Base-by-base conservation (phyloP, 805 yeast species). In the Candida ovalis region DNA sequence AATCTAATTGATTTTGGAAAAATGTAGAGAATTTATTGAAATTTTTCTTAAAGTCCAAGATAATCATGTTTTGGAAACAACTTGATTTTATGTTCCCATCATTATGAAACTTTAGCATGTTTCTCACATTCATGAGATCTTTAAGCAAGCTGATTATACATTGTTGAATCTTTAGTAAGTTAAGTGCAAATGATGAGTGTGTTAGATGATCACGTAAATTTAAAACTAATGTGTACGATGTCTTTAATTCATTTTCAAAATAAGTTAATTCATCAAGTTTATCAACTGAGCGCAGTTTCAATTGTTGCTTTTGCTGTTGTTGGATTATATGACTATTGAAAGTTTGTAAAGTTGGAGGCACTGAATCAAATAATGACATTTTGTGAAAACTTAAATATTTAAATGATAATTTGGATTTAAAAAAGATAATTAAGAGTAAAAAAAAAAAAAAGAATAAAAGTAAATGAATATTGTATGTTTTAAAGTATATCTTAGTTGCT, bases 31-130 rank as follows among this genome's bases (percentile, higher is more conserved):
- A 19, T 13, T 42, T 30, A 1, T 42, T 17, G 28, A 47, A 43
- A 8, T 19, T 27, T 6, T 35, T 24, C 17, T 50, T 24, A 35
- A 53, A 48, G 7, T 32, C 42, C n/a, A 32, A 8, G 2, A 49
- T 32, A 33, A 56, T 40, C 6, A 52, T 50, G 40, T 43, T 52
- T 43, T 41, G 48, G 46, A 53, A 56, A 43, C 60, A 56, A 35
- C 46, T 44, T 12, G 50, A 37, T 6, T 55, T 46, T 25, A 56
- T 47, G 23, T 52, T 44, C 15, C 47, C 49, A 13, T 46, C 51
- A 4, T 35, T 50, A 7, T 48, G 30, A 39, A 50, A 50, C 22
- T 38, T 43, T 9, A 54, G 44, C 39, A 56, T 30, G 6, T 44
- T 45, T 25, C 45, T 50, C 15, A 43, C 40, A 37, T 47, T 46